Percentiles rank a stretch among this genome's conserved stretches.
Evolutionary conservation across 2,329 filamentous ascomycete genomes (phyloP).

Genomic region (Stagonosporopsis rhizophila): DNA sequence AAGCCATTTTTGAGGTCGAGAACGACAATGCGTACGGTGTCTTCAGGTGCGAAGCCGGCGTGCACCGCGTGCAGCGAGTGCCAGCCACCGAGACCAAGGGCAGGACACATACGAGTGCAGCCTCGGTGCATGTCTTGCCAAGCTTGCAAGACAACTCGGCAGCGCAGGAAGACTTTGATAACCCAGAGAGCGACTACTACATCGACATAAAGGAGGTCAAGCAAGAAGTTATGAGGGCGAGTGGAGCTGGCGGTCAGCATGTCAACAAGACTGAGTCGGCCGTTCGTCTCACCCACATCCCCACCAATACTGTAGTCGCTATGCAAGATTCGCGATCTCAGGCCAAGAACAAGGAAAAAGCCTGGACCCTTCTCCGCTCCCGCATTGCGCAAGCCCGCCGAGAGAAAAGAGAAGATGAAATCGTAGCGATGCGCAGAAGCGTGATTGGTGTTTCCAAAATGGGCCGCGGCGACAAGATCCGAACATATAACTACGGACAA

Average conservation of each 20-base stretch:
- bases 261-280: constrained; percentile 99
- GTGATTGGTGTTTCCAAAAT: constrained; percentile 81
- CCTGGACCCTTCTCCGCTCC: constrained; percentile 84
- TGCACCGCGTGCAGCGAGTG: constrained; percentile 93
- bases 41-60: constrained; percentile 87
- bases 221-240: constrained; percentile 87
- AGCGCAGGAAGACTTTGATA: constrained; percentile 69
- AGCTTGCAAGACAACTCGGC: constrained; percentile 69
- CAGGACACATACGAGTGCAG: constrained; percentile 90
- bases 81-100: constrained; percentile 91
- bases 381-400: constrained; percentile 80
- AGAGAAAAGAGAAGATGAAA: constrained; percentile 83
- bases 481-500: constrained; percentile 84
- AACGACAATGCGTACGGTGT: constrained; percentile 78
- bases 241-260: constrained; percentile 94
- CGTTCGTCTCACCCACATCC: constrained; percentile 87
- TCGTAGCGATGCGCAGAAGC: constrained; percentile 75
- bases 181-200: constrained; percentile 91
- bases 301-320: constrained; percentile 83
- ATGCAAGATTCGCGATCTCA: constrained; percentile 96
- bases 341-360: constrained; percentile 83
- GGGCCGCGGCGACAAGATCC: constrained; percentile 90
- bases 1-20: constrained; percentile 86
- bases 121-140: constrained; percentile 89
- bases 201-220: constrained; percentile 83